Evolutionary conservation across 164 flowering plant genomes (phyloP), one percentile per base, ranked within the genome.

Genomic region (Houttuynia cordata): DNA sequence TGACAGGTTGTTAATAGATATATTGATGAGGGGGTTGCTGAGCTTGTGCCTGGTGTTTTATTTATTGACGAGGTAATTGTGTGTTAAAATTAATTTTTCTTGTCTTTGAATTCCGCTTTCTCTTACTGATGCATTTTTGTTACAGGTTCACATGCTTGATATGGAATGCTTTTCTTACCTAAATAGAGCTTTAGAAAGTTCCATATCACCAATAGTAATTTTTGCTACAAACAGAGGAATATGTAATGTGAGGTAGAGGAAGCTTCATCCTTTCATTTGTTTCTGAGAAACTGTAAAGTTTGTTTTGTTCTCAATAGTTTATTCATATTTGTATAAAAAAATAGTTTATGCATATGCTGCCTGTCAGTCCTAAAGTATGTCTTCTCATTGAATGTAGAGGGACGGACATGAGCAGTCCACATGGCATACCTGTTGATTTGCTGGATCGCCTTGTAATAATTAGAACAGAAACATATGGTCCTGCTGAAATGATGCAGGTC

Each of bases 121-220:
- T 50, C 18, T 23, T 4, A 19, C 50, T 45, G 37, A 45, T 45
- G 45, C 37, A 58, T 20, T 39, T n/a, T 51, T 42, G 45, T 82
- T 87, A 45, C 79, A 91, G 98, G 97, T 93, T 24, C 96, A 90
- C 70, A 88, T 90, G 99, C 84, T 93, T 64, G 99, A 93, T 70
- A 82, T 93, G 76, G 96, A 90, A 76, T 93, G 99, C 63, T 93
- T 93, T 77, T 90, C 97, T 8, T 93, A 90, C 73, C 68, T 93
- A 67, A 88, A 90, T 63, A 88, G 97, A 62, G 97, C 99, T 61
- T 71, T 93, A 61, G 99, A 93, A 74, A 87, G 97, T 75, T 86
- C 96, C 1, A 63, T 90, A 30, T 83, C 97, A 25, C 97, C 99
- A 20, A 90, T 93, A 24, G 97, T 93, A 39, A 88, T 93, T 45